These are phyloP conservation scores for Saccharomyces pastorianus DNA, from an alignment of 1,139 yeast genomes.

Conservation along the genomic window DNA sequence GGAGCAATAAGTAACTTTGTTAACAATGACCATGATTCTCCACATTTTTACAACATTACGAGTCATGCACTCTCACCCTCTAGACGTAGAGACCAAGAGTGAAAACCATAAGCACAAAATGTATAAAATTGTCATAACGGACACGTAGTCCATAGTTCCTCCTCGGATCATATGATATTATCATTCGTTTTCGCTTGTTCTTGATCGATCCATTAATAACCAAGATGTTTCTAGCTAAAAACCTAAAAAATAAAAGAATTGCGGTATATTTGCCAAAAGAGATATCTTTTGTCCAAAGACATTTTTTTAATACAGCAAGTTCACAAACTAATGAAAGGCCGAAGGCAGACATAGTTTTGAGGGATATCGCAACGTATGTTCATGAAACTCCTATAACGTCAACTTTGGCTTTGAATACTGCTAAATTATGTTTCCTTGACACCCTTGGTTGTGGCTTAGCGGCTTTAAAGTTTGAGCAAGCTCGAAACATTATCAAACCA, in stretches of 20 bases:
- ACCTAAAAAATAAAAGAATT: not conserved
- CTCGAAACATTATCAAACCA: constrained; percentile 43
- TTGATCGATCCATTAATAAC: not conserved
- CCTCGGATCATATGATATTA: not conserved
- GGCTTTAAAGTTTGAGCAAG: constrained; percentile 46
- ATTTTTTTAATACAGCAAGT: not conserved
- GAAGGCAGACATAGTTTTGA: constrained; percentile 41
- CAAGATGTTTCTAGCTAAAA: not conserved
- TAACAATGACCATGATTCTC: not conserved
- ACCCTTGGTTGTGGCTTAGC: constrained; percentile 55
- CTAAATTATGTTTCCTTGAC: constrained; percentile 46
- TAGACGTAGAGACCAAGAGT: no score
- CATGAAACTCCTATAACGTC: constrained; percentile 42
- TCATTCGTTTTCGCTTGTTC: not conserved
- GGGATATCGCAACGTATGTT: constrained; percentile 44
- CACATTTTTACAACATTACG: not conserved
- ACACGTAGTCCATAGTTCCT: not conserved
- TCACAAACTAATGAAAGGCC: constrained; percentile 34
- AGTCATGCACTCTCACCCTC: not conserved
- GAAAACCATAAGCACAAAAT: not conserved
- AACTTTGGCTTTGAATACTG: constrained; percentile 44
- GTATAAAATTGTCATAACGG: not conserved
- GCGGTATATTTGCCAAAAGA: not conserved
- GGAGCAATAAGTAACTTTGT: not conserved
- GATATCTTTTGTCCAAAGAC: not conserved